These are phyloP conservation scores for Lipomyces chichibuensis DNA, from an alignment of 805 yeast genomes.

Conservation along the genomic window DNA sequence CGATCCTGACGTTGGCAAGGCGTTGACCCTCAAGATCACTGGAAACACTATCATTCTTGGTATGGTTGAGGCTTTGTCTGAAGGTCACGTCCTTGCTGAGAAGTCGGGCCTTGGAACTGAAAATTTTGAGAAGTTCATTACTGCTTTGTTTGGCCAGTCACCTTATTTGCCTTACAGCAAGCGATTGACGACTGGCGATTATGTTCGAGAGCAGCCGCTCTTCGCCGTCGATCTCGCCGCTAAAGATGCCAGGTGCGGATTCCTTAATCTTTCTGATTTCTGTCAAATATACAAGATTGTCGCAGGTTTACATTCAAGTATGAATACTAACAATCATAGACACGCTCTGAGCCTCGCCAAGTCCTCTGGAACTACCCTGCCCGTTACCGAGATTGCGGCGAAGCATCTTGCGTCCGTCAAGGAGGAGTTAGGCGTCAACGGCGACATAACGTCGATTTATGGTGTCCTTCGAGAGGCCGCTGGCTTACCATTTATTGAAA, in stretches of 20 bases:
- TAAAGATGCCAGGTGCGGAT: constrained; percentile 35
- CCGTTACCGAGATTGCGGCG: constrained; percentile 36
- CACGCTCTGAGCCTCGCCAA: constrained; percentile 39
- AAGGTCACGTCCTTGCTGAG: constrained; percentile 39
- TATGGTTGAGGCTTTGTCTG: constrained; percentile 40
- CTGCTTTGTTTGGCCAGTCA: constrained; percentile 34
- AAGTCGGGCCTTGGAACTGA: constrained; percentile 37
- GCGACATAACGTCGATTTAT: constrained; percentile 40
- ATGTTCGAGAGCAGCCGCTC: constrained; percentile 37
- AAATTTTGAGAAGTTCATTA: constrained; percentile 32
- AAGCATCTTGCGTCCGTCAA: constrained; percentile 33
- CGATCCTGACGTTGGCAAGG: constrained; percentile 37
- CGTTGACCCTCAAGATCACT: constrained; percentile 38
- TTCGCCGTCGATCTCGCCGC: constrained; percentile 39
- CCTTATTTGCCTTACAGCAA: constrained; percentile 32
- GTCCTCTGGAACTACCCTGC: constrained; percentile 32
- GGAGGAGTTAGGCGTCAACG: constrained; percentile 33
- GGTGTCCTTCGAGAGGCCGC: constrained; percentile 39
- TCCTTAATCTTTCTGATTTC: background rate
- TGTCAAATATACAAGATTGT: background rate
- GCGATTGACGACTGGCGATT: constrained; percentile 34
- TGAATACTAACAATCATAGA: constrained; percentile 4
- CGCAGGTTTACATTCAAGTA: background rate
- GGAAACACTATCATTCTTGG: constrained; percentile 41
- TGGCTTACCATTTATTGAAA: constrained; percentile 41